Base-by-base conservation (phyloP, 163 green algal genomes). In the Trebouxiophyceae sp. region DNA sequence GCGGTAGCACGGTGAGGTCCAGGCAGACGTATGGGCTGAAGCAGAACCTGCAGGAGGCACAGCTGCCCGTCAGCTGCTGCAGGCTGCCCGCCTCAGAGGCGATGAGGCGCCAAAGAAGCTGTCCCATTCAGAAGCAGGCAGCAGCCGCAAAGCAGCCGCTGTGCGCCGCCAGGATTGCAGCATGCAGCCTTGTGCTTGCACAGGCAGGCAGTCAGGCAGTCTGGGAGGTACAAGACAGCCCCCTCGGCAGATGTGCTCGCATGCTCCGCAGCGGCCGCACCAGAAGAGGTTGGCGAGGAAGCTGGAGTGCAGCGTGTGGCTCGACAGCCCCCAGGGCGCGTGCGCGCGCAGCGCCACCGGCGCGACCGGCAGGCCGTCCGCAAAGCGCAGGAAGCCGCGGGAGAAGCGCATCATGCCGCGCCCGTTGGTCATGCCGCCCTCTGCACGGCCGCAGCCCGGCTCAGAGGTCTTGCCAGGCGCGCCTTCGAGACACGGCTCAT, bases 341-440 rank as follows among this genome's bases (percentile, higher is more conserved):
- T 33, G 45, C 0, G 72, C 63, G 1, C 77, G 70, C 45, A 86
- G 71, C 5, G 79, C 82, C 6, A 84, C 77, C 0, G 82, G 82
- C 34, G 85, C 79, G 4, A 88, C 75, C 0, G 77, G 77, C 50
- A 81, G 59, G 39, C 58, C 62, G 31, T 54, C 34, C 1, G 59
- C 67, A 66, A 86, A 81, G 30, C 70, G 65, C 54, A 75, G 82
- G 67, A 88, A 88, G 22, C 82, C 82, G 23, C 80, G 68, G 26
- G 63, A 77, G 70, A 88, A 87, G 1, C 58, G 58, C 69, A 84
- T 71, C 75, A 81, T 82, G 66, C 67, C 76, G 23, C 27, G 39
- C n/a, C 79, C 82, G 45, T 85, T 86, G 5, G 82, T 88, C 76
- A 88, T 84, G 47, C 80, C 82, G 4, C 81, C 81, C 67, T 76